A percentile compares a stretch with the other conserved stretches of the same genome.
These are phyloP conservation scores for Ophiostoma triangulosporum DNA, from an alignment of 2,329 filamentous ascomycete species.

Conservation along the genomic window DNA sequence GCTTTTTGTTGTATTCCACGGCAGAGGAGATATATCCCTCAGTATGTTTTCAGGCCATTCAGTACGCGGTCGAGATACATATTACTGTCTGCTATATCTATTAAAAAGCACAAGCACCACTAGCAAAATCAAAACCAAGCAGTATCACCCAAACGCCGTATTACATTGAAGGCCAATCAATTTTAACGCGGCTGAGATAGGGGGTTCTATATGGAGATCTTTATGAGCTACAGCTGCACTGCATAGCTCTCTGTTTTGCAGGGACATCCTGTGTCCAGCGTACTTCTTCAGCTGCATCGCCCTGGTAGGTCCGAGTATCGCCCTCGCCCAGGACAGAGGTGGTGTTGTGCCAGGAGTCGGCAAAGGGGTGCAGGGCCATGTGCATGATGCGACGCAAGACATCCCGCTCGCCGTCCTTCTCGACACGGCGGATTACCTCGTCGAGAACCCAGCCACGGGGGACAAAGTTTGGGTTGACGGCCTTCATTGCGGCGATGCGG, in stretches of 20 bases:
- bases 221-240: constrained; percentile 90
- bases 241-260: constrained; percentile 61
- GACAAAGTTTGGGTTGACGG: constrained; percentile 84
- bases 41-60: background rate
- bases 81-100: background rate
- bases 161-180: too few relatives aligned
- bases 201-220: background rate
- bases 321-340: constrained; percentile 23
- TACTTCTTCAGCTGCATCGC: constrained; percentile 60
- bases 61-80: background rate
- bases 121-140: background rate
- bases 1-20: background rate
- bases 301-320: constrained; percentile 32
- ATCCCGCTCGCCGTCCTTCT: constrained; percentile 68
- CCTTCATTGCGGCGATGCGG: constrained; percentile 62
- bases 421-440: constrained; percentile 79
- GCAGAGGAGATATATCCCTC: background rate
- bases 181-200: too few relatives aligned
- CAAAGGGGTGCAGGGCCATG: constrained; percentile 72
- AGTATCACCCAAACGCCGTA: background rate
- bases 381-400: constrained; percentile 68
- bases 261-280: constrained; percentile 81
- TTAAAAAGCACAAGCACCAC: background rate
- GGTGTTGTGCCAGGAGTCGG: constrained; percentile 55
- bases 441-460: constrained; percentile 86